Base-by-base conservation (phyloP, 2,329 filamentous ascomycete species). In the Trichophyton simii region DNA sequence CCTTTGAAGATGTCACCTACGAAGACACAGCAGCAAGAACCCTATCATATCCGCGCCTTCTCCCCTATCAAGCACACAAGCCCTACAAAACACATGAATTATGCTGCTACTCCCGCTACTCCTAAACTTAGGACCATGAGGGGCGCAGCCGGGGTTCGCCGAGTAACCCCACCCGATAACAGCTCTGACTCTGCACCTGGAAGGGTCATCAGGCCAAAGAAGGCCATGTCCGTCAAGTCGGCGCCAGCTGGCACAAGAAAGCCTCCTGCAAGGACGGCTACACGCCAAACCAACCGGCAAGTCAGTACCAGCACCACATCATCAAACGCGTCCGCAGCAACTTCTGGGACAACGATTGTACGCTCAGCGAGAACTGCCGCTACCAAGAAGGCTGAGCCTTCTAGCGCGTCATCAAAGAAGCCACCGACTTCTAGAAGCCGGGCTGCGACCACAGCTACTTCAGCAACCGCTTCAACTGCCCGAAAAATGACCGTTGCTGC, bases 21-120 rank as follows among this genome's bases (percentile, higher is more conserved):
- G 4, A 64, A 64, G 50, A 25, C 60, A 20, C 79, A 68, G 72
- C 74, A 62, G 63, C 77, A 5, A 28, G 86, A 87, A 69, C 78
- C 82, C 2, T 78, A 80, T 61, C 77, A 85, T 44, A 77, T 82
- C 1, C 81, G 82, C 25, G 81, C 84, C 25, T 76, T 79, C 15
- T 87, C 86, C 25, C 84, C 86, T 0, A 68, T 83, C n/a, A 88
- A 88, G 69, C 75, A 74, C 2, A 76, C 76, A 1, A 76, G 73
- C 58, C 72, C 73, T 15, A 66, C 75, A 20, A 73, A 73, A 46
- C 20, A 25, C 22, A 9, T 25, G 13, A 58, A 58, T 36, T 31
- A 25, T 18, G 13, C 42, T 31, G 20, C 36, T n/a, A 41, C 50
- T n/a, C n/a, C 31, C 3, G 42, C 8, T 25, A 42, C 31, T 1